Conservation (phyloP, 805 yeast genomes). For the Naumovozyma dairenensis region DNA sequence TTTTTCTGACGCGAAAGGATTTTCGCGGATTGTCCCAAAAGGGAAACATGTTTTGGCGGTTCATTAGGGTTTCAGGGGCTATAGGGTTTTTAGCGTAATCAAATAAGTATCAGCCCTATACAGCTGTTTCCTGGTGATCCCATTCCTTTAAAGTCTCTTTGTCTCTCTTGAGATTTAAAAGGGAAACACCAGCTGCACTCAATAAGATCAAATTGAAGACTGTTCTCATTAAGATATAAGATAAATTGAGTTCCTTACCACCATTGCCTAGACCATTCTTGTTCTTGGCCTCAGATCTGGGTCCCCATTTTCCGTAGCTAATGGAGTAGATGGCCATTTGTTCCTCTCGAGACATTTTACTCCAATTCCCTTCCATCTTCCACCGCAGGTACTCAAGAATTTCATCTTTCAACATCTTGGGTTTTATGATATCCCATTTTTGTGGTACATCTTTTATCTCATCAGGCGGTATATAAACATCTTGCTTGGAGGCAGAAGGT, state of each 20-base stretch:
- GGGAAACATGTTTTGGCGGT: no score
- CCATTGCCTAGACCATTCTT: constrained; percentile 1
- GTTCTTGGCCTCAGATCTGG: constrained; percentile 25
- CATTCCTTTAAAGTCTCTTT: no score
- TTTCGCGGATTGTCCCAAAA: no score
- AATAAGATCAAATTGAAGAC: constrained; percentile 17
- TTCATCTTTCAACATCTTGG: constrained; percentile 26
- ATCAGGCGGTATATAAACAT: background rate
- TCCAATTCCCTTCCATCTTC: constrained; percentile 29
- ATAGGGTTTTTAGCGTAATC: no score
- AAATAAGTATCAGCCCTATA: no score
- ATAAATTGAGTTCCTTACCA: constrained; percentile 4
- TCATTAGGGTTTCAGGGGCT: no score
- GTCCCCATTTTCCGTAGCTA: constrained; percentile 33
- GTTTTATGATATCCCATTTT: constrained; percentile 29
- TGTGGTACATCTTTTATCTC: constrained; percentile 16
- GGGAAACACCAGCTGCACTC: constrained; percentile 11
- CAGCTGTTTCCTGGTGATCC: no score
- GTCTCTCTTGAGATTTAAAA: constrained; percentile 7
- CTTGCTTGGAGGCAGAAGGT: no score
- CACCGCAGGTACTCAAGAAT: constrained; percentile 29
- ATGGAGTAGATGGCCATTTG: constrained; percentile 27
- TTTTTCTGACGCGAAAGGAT: no score
- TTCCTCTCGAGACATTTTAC: constrained; percentile 20
- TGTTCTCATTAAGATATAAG: constrained; percentile 14